Base-by-base conservation (phyloP, 2,329 filamentous ascomycete genomes). In the Rhynchosporium graminicola region DNA sequence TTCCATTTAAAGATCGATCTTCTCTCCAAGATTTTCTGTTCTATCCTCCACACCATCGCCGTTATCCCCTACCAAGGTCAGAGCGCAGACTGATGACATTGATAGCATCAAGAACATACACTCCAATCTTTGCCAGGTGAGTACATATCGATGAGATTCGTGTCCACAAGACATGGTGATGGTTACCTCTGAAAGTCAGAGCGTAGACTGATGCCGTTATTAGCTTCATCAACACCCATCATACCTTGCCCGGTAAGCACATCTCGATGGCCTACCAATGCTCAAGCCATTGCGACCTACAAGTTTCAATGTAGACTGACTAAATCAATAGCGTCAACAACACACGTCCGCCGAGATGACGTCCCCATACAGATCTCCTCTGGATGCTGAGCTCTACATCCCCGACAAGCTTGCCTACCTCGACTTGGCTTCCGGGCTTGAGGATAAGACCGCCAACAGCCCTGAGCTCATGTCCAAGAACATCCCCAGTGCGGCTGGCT, bases 391-490 rank as follows among this genome's bases (percentile, higher is more conserved):
- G 36, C 10, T 54, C 9, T 28, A 12, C 51, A 42, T 54, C 51
- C 26, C 20, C 36, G 36, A 42, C 15, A 54, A 54, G 36, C 51
- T 54, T n/a, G 20, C 26, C n/a, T 54, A 54, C 36, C 51, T 54
- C 28, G 51, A 54, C 20, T 42, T 54, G 51, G 51, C 51, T 40
- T 54, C 51, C 28, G 51, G 51, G n/a, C 13, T 28, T 29, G 36
- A 54, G 20, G 20, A 38, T 6, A 54, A 42, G n/a, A 26, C 20
- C 51, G 28, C 28, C 54, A 57, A 45, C 13, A 20, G 13, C 54
- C 29, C 54, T 8, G 40, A 46, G 28, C 40, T 57, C 40, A 31
- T 43, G 26, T 57, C 42, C 40, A 57, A 45, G 33, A 57, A 57
- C 54, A 15, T 31, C 29, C 54, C 54, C 5, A 46, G 28, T n/a